Percentiles rank a stretch among this genome's conserved stretches.
These are phyloP conservation scores for Populus hybrid DNA, from an alignment of 441 rosid species.

Conservation along the genomic window DNA sequence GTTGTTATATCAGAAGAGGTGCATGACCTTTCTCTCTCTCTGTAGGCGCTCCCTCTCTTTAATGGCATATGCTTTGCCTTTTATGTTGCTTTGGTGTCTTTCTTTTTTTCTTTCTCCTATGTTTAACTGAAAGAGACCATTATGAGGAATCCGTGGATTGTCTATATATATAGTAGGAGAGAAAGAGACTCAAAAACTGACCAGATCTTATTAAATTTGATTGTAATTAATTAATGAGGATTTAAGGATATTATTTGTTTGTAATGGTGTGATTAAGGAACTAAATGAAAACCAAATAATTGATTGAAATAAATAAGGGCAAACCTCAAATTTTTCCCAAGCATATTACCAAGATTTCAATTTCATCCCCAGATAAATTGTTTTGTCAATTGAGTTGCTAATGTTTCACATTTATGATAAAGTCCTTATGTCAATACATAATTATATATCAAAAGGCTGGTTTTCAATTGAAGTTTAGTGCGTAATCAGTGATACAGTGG, in stretches of 20 bases:
- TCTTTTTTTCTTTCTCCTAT: not conserved
- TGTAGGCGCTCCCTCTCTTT: constrained; percentile 12
- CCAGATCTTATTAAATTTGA: constrained; percentile 11
- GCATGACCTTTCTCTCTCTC: constrained; percentile 28
- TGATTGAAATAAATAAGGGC: not conserved
- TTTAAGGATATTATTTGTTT: constrained; percentile 16
- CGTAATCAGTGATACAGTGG: no score
- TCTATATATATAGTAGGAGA: not conserved
- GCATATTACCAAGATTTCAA: not conserved
- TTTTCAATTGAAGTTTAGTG: no score
- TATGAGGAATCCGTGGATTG: constrained; percentile 8
- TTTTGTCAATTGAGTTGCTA: not conserved
- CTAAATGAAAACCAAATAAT: constrained; percentile 11
- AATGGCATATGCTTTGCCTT: constrained; percentile 23
- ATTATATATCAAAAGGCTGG: no score
- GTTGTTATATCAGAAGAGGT: constrained; percentile 38
- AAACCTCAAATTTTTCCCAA: not conserved
- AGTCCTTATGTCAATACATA: no score
- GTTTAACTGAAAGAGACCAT: constrained; percentile 23
- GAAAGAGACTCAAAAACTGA: constrained; percentile 19
- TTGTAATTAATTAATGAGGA: not conserved
- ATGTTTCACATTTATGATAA: not conserved
- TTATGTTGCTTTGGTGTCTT: constrained; percentile 7
- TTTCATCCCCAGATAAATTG: not conserved
- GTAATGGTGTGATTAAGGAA: constrained; percentile 14